Conservation (phyloP, 495 filamentous ascomycete species). For the Hypoxylon subgilvum region DNA sequence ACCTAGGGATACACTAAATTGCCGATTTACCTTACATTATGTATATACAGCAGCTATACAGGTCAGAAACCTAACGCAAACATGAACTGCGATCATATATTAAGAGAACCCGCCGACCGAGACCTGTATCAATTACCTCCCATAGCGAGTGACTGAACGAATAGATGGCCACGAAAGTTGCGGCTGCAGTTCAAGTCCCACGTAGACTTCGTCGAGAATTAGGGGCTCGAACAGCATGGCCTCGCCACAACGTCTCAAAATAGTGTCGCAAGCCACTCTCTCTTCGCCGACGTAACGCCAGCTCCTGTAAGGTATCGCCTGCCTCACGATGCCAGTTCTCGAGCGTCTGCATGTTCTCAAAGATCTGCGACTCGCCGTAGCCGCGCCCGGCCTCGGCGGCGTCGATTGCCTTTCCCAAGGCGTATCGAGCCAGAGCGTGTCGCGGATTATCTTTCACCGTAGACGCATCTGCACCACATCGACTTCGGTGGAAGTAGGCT, state of each 20-base stretch:
- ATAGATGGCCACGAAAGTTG: no score
- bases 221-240: slow-evolving; percentile 1
- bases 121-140: no score
- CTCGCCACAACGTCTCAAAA: slow-evolving; percentile 10
- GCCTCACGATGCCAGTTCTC: slow-evolving; percentile 34
- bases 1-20: no score
- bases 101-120: no score
- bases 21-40: no score
- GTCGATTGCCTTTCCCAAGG: slow-evolving; percentile 21
- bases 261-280: slow-evolving; percentile 27
- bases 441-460: slow-evolving; percentile 15
- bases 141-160: no score
- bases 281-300: slow-evolving; percentile 16
- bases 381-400: slow-evolving; percentile 19
- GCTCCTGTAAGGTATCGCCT: slow-evolving; percentile 15
- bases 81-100: no score
- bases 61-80: no score
- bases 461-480: slow-evolving; percentile 6
- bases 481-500: slow-evolving; percentile 24
- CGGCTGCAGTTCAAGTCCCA: no score
- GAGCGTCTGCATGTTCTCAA: slow-evolving; percentile 31
- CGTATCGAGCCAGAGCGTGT: slow-evolving; percentile 29
- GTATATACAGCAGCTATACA: no score
- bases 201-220: slow-evolving; percentile 5
- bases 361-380: slow-evolving; percentile 25